Percentiles rank a stretch among this genome's conserved stretches.
These are phyloP conservation scores for Canavalia ensiformis DNA, from an alignment of 306 rosid species.

Conservation along the genomic window DNA sequence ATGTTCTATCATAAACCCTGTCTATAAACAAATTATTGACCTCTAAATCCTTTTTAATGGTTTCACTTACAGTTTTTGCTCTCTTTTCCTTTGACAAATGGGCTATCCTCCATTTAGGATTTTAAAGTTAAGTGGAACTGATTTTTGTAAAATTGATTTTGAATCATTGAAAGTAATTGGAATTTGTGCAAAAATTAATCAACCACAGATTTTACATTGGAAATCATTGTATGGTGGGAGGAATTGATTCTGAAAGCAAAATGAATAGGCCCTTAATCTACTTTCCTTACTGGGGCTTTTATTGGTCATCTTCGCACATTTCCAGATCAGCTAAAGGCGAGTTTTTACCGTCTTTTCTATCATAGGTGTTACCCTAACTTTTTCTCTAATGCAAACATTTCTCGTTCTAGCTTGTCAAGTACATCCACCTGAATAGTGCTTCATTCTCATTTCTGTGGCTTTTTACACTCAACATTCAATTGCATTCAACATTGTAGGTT, in stretches of 20 bases:
- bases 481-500: not conserved
- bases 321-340: not conserved
- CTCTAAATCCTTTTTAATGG: no score
- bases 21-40: no score
- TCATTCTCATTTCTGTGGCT: no score
- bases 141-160: no score
- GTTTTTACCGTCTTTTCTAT: not conserved
- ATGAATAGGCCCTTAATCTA: not conserved
- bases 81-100: no score
- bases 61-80: no score
- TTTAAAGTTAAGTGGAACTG: not conserved
- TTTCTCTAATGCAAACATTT: not conserved
- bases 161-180: not conserved
- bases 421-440: no score
- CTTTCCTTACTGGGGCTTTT: not conserved
- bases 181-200: not conserved
- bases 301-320: not conserved
- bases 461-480: not conserved
- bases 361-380: not conserved
- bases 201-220: not conserved
- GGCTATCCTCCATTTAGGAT: no score
- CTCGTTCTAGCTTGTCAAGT: no score
- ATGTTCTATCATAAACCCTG: no score
- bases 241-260: not conserved
- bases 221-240: not conserved